Evolutionary conservation across 495 filamentous ascomycete species (phyloP), one percentile per base, ranked within the genome.

Genomic region (Talaromyces proteolyticus): DNA sequence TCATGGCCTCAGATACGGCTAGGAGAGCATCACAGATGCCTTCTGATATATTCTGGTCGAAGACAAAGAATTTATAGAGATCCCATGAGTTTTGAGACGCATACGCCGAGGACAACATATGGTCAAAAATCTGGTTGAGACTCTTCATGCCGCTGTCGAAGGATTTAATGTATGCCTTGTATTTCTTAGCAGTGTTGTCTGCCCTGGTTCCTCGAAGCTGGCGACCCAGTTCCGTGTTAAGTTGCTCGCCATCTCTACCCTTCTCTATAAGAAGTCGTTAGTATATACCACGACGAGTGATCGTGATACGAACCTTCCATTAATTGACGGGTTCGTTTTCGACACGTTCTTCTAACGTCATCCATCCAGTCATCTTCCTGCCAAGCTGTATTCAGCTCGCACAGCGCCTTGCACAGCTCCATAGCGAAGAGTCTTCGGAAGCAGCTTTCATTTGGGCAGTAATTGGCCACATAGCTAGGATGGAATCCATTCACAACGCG

Each of bases 31-130:
- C 39, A 41, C 39, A 41, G 16, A 41, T 41, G 39, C 39, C 16
- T 41, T 41, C 39, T 6, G 41, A 44, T 19, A n/a, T 23, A 18
- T 44, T 21, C 41, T 44, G 41, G 41, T 44, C 18, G 20, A 23
- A 44, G 41, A 44, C 12, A 23, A 44, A 44, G 17, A 44, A 10
- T 41, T 41, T 41, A 41, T 41, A 41, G 39, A 41, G 39, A 41
- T 41, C 39, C 39, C 39, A 41, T 18, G 39, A 41, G 19, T 41
- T 41, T 18, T 41, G 39, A 18, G n/a, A 41, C 19, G 39, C 19
- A 18, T 41, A 41, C 39, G 39, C 39, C n/a, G 39, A 41, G 39
- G 39, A 41, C 19, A n/a, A 12, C 39, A 41, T 8, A n/a, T 41
- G 39, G 39, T 41, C 7, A 41, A 41, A 41, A 41, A 41, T 41